These are phyloP conservation scores for Linderniella brevidens DNA, from an alignment of 257 asterid genomes.

Conservation along the genomic window DNA sequence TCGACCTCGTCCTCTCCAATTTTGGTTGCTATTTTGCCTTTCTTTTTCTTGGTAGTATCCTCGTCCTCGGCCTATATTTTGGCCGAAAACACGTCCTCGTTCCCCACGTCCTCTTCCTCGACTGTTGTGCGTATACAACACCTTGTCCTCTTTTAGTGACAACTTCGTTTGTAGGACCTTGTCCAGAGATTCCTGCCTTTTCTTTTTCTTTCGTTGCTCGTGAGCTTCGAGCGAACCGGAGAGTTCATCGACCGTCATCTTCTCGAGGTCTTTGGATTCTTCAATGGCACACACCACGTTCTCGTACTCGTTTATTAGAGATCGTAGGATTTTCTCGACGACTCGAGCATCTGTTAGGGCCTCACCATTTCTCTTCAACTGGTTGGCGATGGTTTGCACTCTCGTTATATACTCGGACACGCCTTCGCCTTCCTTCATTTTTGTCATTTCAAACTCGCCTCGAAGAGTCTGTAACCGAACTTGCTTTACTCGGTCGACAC, in stretches of 20 bases:
- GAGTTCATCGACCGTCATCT: not conserved
- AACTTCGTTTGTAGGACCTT: not conserved
- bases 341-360: not conserved
- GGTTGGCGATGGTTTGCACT: not conserved
- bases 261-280: not conserved
- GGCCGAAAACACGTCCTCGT: not conserved
- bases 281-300: constrained; percentile 4
- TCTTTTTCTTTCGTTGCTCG: constrained; percentile 3
- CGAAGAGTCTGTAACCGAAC: not conserved
- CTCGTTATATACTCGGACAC: not conserved
- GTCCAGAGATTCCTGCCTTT: not conserved
- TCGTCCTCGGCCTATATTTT: not conserved
- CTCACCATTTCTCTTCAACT: not conserved
- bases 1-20: not conserved
- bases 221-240: not conserved
- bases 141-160: not conserved
- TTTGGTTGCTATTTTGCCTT: not conserved
- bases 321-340: constrained; percentile 1
- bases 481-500: constrained; percentile 2
- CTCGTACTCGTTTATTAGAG: not conserved
- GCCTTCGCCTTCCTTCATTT: not conserved
- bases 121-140: not conserved
- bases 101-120: not conserved
- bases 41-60: not conserved
- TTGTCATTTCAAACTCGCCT: not conserved